phyloP scores from a whole-genome alignment of 1,139 yeast species.

The Scheffersomyces illinoinensis region DNA sequence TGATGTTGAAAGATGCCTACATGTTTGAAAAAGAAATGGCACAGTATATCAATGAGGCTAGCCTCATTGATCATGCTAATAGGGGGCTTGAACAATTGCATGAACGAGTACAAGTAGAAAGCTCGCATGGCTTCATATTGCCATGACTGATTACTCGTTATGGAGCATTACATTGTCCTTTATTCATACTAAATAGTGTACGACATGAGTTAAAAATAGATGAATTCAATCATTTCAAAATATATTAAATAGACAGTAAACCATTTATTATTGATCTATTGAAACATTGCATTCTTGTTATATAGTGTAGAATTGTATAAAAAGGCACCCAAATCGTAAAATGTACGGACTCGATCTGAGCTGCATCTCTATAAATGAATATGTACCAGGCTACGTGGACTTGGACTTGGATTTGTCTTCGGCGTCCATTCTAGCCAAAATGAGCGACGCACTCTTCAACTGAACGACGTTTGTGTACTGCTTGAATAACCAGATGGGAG shows the following conservation, averaged over 20 bases:
- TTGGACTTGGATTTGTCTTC: constrained; percentile 41
- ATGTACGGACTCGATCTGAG: background rate
- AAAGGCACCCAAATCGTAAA: background rate
- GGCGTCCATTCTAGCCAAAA: constrained; percentile 81
- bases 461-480: constrained; percentile 91
- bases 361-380: background rate
- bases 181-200: background rate
- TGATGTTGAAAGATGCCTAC: constrained; percentile 31
- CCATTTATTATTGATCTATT: background rate
- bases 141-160: background rate
- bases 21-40: constrained; percentile 38
- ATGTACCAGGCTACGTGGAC: background rate
- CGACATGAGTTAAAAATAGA: background rate
- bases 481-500: constrained; percentile 89
- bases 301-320: background rate
- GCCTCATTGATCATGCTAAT: constrained; percentile 33
- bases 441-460: constrained; percentile 78
- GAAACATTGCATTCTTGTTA: background rate
- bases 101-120: constrained; percentile 31
- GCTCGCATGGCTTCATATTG: constrained; percentile 22
- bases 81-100: constrained; percentile 30
- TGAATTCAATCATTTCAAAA: background rate
- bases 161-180: too few species aligned
- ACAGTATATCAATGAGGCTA: constrained; percentile 21
- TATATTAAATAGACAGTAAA: background rate